Evolutionary conservation across 2,329 filamentous ascomycete species (phyloP).

Genomic region (Penicillium glabrum): DNA sequence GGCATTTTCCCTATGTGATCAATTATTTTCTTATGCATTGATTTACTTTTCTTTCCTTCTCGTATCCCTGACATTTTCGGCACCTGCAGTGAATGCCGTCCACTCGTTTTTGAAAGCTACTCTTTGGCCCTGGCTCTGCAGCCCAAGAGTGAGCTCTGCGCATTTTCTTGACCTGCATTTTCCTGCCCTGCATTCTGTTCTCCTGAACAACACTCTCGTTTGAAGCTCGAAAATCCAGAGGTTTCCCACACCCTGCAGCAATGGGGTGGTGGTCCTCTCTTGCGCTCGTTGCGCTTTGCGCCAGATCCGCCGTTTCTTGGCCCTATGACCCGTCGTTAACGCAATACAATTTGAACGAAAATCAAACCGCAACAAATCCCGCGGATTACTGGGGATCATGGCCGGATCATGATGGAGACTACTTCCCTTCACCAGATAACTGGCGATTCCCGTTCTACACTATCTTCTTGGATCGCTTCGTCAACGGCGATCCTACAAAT

Average conservation of each 20-base stretch:
- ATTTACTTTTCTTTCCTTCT: neutral
- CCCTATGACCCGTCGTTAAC: slow-evolving; percentile 52
- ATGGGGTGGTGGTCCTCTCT: slow-evolving; percentile 34
- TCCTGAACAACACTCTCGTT: neutral
- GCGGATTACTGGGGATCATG: slow-evolving; percentile 59
- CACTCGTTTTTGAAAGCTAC: slow-evolving; percentile 11
- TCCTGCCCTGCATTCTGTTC: neutral
- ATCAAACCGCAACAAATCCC: slow-evolving; percentile 54
- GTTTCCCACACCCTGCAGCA: slow-evolving; percentile 1
- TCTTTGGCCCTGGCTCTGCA: neutral
- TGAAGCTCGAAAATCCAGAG: neutral
- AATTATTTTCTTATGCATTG: neutral
- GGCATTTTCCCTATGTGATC: slow-evolving; percentile 1
- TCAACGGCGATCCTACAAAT: slow-evolving; percentile 64
- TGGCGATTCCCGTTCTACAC: slow-evolving; percentile 69
- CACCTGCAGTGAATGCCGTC: slow-evolving; percentile 1
- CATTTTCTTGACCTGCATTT: neutral
- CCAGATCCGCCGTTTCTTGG: slow-evolving; percentile 30
- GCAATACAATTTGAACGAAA: slow-evolving; percentile 62
- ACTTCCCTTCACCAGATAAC: slow-evolving; percentile 56
- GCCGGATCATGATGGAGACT: slow-evolving; percentile 47
- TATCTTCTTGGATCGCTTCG: slow-evolving; percentile 63
- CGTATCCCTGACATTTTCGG: neutral
- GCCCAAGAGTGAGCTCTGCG: neutral
- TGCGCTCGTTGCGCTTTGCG: slow-evolving; percentile 33